Conservation (phyloP, 257 asterid species). For the Nicotiana sylvestris region DNA sequence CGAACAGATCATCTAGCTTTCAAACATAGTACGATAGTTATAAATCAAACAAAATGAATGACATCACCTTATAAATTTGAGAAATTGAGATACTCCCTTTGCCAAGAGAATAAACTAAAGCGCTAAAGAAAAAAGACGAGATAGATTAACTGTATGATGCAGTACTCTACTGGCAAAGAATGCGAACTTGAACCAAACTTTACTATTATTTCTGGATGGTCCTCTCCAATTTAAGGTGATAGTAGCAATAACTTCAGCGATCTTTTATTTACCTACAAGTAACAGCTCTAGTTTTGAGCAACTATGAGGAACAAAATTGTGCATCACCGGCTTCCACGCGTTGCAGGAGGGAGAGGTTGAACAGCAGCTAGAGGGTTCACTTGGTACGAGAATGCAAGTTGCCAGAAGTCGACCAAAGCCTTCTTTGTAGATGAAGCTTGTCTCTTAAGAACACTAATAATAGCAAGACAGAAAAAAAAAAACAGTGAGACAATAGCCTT, state of each 20-base stretch:
- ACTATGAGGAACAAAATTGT: background rate
- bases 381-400: conserved; percentile 91
- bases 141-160: background rate
- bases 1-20: too few species aligned
- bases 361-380: conserved; percentile 95
- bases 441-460: conserved; percentile 43
- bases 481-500: background rate
- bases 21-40: background rate
- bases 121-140: background rate
- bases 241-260: background rate
- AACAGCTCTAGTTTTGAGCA: background rate
- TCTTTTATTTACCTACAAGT: conserved; percentile 5
- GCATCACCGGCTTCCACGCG: conserved; percentile 44
- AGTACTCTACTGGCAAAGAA: background rate
- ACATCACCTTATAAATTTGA: background rate
- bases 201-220: background rate
- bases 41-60: background rate
- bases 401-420: conserved; percentile 71
- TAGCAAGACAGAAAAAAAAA: conserved; percentile 11
- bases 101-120: background rate
- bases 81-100: background rate
- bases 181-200: background rate
- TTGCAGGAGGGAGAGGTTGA: conserved; percentile 55
- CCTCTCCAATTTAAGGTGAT: conserved; percentile 1
- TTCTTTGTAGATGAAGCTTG: conserved; percentile 47